Evolutionary conservation across 441 rosid genomes (phyloP), one percentile per base, ranked within the genome.

Genomic region (Erodium chrysanthum): DNA sequence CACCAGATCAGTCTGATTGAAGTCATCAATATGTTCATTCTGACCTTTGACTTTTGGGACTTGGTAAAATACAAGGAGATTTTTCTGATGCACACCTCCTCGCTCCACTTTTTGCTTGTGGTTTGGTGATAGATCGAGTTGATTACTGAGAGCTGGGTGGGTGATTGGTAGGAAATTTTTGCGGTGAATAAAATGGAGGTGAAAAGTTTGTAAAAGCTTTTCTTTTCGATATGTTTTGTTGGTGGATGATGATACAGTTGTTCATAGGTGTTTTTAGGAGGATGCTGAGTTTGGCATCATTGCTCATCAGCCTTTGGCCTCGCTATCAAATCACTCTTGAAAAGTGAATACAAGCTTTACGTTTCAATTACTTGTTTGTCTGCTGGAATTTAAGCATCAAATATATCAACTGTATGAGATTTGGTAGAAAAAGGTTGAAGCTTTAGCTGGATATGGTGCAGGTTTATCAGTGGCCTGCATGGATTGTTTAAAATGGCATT

Each of bases 131-230:
- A 29, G 33, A 29, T 29, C 70, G 29, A 73, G 68, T 64, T 75
- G 72, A 64, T 22, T 70, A 66, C 71, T 62, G 59, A 73, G 70
- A 44, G 58, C 42, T 18, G 74, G 76, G 7, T n/a, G n/a, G n/a
- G n/a, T n/a, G n/a, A n/a, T n/a, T n/a, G n/a, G n/a, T n/a, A n/a
- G 33, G 33, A 29, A 29, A 8, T 71, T 80, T 77, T 83, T 73
- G 82, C 70, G 74, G 73, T 75, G 83, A 79, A 77, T 77, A 79
- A 80, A 81, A 70, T 74, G 84, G 83, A 79, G 84, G 83, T 77
- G 84, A 77, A 48, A 69, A 74, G 48, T 67, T 71, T 78, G 77
- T 72, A 72, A 71, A 68, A 65, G 58, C 40, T 42, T 42, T 42
- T 42, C 48, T 42, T 74, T 60, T 66, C 25, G 33, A 56, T 40